phyloP scores from a whole-genome alignment of 2,329 filamentous ascomycete species.

The Epichloe glyceriae region DNA sequence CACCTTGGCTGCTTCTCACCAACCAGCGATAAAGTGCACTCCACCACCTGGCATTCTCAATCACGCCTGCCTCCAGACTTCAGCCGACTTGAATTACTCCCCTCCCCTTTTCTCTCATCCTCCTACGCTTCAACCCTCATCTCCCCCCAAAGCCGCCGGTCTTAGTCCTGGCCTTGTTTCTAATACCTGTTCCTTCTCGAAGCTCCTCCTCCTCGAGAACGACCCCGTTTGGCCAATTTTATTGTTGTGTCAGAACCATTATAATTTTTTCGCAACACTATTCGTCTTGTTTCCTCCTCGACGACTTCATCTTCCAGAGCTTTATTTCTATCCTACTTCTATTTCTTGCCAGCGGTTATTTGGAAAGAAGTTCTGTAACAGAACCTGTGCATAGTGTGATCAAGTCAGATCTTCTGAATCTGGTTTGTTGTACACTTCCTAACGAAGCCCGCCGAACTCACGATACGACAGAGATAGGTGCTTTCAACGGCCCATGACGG shows the following conservation, averaged over 20 bases:
- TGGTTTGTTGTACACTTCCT: background rate
- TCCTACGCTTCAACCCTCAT: background rate
- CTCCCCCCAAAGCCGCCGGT: background rate
- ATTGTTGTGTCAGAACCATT: background rate
- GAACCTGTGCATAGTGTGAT: background rate
- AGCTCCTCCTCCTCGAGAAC: slow-evolving; percentile 6
- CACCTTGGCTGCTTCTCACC: background rate
- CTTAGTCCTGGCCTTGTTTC: background rate
- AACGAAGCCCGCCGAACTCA: slow-evolving; percentile 1
- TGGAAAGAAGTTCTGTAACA: slow-evolving; percentile 3
- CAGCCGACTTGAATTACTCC: background rate
- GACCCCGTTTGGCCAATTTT: background rate
- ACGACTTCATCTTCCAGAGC: background rate
- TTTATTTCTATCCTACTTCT: background rate
- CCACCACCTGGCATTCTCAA: background rate
- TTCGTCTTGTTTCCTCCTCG: slow-evolving; percentile 6
- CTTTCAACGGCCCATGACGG: slow-evolving; percentile 1
- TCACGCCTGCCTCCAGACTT: background rate
- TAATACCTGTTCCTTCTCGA: slow-evolving; percentile 1
- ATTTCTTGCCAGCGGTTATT: slow-evolving; percentile 3
- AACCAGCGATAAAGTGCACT: background rate
- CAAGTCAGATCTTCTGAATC: background rate
- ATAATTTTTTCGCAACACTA: background rate
- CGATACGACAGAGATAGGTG: background rate
- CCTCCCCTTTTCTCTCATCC: background rate